Evolutionary conservation across 106 monocot species (phyloP).

Genomic region (Vanilla planifolia): DNA sequence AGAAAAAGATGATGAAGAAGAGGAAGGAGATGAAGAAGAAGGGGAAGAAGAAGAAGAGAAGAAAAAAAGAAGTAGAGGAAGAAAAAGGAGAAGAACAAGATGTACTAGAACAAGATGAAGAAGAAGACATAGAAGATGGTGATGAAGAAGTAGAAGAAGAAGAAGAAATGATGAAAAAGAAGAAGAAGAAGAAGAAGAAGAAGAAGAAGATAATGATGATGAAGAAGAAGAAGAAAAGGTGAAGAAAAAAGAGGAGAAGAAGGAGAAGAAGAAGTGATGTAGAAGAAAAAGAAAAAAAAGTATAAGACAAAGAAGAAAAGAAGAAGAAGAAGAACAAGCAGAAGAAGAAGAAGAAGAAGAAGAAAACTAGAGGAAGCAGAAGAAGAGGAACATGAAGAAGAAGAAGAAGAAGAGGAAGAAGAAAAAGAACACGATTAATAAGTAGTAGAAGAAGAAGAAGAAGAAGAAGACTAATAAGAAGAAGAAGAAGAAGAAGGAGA

Average conservation of each 20-base stretch:
- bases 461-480: no score
- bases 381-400: not conserved
- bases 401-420: not conserved
- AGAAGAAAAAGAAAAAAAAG: no score
- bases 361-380: no score
- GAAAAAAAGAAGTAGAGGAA: not conserved
- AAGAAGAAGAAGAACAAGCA: no score
- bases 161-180: not conserved
- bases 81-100: no score
- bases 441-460: no score
- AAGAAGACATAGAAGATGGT: not conserved
- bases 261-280: not conserved
- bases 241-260: not conserved
- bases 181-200: not conserved
- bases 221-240: no score
- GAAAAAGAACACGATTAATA: no score
- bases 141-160: not conserved
- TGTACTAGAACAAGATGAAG: not conserved
- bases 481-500: no score
- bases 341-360: no score
- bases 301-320: no score
- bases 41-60: not conserved
- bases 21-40: not conserved
- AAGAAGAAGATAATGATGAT: not conserved
- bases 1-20: no score